phyloP scores from a whole-genome alignment of 345 rosid genomes.

The Nephelium lappaceum region DNA sequence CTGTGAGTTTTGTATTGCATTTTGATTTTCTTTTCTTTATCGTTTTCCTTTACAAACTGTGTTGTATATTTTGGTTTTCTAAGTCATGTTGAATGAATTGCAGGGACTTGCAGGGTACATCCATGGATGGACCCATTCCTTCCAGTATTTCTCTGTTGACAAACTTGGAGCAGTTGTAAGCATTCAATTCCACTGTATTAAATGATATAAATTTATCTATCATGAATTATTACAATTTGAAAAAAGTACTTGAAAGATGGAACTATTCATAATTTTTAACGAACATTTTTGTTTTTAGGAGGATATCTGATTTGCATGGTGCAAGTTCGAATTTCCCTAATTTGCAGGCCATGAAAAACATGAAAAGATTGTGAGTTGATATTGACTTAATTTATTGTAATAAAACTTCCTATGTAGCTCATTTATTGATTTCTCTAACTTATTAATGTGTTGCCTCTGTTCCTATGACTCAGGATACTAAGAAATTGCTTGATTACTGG shows the following conservation, averaged over 20 bases:
- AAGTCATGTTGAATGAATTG: slow-evolving; percentile 11
- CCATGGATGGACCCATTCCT: slow-evolving; percentile 92
- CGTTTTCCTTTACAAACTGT: not conserved
- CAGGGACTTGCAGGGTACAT: slow-evolving; percentile 82
- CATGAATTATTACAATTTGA: not conserved
- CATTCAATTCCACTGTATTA: slow-evolving; percentile 4
- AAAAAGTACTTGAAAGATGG: not conserved
- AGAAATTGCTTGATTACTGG: slow-evolving; percentile 64
- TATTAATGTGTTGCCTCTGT: slow-evolving; percentile 1
- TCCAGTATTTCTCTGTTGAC: slow-evolving; percentile 52
- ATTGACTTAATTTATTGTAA: not conserved
- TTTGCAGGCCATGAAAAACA: slow-evolving; percentile 30
- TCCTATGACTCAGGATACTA: slow-evolving; percentile 45
- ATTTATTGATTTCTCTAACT: not conserved
- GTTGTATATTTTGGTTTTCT: not conserved
- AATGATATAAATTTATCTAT: not conserved
- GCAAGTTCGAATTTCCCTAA: slow-evolving; percentile 53
- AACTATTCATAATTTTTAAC: not conserved
- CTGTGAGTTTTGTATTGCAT: slow-evolving; percentile 50
- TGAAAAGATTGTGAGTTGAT: slow-evolving; percentile 54
- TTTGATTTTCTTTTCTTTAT: not conserved
- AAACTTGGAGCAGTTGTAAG: slow-evolving; percentile 64
- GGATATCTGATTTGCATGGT: slow-evolving; percentile 69
- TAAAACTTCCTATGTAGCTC: not conserved
- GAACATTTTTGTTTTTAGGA: slow-evolving; percentile 39